phyloP scores from a whole-genome alignment of 1,284 basidiomycete genomes.

The Rhodotorula sp. region DNA sequence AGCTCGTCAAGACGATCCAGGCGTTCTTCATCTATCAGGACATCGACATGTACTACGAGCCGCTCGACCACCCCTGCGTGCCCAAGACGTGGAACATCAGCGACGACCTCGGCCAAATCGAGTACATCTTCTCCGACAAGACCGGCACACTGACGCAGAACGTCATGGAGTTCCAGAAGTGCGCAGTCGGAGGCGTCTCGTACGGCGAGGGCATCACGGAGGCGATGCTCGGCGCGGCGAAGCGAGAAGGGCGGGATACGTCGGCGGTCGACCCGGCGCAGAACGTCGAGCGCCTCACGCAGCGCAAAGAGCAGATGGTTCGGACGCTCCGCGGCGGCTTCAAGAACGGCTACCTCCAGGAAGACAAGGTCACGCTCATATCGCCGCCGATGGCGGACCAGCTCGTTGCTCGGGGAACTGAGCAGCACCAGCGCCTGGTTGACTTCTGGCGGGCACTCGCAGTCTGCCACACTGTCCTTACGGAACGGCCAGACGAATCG shows the following conservation, averaged over 20 bases:
- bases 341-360: constrained; percentile 83
- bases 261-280: constrained; percentile 64
- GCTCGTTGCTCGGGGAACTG: constrained; percentile 54
- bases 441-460: constrained; percentile 87
- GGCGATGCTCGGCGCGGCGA: constrained; percentile 87
- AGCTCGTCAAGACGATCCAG: constrained; percentile 96
- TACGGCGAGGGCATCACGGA: constrained; percentile 95
- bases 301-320: constrained; percentile 79
- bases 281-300: constrained; percentile 54
- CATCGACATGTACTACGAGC: constrained; percentile 89
- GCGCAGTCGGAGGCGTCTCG: constrained; percentile 75
- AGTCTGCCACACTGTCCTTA: constrained; percentile 84
- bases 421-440: constrained; percentile 53
- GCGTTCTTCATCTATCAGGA: constrained; percentile 96
- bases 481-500: constrained; percentile 59
- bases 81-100: constrained; percentile 99
- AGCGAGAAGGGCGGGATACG: constrained; percentile 69
- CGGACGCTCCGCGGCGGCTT: constrained; percentile 68
- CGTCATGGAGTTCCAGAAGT: constrained; percentile 97
- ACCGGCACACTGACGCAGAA: constrained; percentile 92
- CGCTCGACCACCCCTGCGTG: constrained; percentile 78
- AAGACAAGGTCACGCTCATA: constrained; percentile 81
- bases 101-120: constrained; percentile 95
- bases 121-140: constrained; percentile 98
- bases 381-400: constrained; percentile 78